Evolutionary conservation across 257 asterid species (phyloP), one percentile per base, ranked within the genome.

Genomic region (Ehretia macrophylla): DNA sequence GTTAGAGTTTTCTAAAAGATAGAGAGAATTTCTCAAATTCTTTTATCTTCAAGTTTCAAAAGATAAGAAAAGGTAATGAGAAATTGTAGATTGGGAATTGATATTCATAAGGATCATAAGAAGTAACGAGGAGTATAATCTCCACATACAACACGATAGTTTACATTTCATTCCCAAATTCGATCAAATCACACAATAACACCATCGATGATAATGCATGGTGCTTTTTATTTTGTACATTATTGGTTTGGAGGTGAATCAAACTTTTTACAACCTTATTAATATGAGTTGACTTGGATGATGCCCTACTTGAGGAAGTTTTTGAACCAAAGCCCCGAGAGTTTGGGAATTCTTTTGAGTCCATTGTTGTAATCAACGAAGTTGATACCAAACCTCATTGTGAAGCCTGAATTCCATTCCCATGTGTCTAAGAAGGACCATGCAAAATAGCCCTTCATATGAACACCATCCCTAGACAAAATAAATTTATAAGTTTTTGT

Each of bases 391-490:
- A 81, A 76, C 60, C 85, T 73, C 8, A 66, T 8, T 1, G 67
- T 56, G 62, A 66, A 73, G 5, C 88, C 88, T 1, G 62, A 58
- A 10, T 5, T 46, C 85, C 85, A 73, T 69, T 82, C 88, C 27
- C 54, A 81, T n/a, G 73, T 77, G 71, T 81, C 86, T 27, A 82
- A 51, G 56, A 77, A 71, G 14, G 93, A 47, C 84, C 86, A 84
- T 8, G 65, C 73, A 47, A 81, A 84, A 73, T 72, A 84, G 4
- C 86, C 93, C 59, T 68, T 66, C 0, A 81, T 77, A n/a, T 27
- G 56, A 5, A 73, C 74, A 8, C 74, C 71, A 19, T 49, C 51
- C 17, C 74, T 73, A 68, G 35, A 19, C 10, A 11, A 51, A 0
- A 8, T 20, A 52, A 11, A 20, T 11, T 11, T 22, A 4, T 11